These are phyloP conservation scores for Striga asiatica DNA, from an alignment of 257 asterid genomes.

Conservation along the genomic window DNA sequence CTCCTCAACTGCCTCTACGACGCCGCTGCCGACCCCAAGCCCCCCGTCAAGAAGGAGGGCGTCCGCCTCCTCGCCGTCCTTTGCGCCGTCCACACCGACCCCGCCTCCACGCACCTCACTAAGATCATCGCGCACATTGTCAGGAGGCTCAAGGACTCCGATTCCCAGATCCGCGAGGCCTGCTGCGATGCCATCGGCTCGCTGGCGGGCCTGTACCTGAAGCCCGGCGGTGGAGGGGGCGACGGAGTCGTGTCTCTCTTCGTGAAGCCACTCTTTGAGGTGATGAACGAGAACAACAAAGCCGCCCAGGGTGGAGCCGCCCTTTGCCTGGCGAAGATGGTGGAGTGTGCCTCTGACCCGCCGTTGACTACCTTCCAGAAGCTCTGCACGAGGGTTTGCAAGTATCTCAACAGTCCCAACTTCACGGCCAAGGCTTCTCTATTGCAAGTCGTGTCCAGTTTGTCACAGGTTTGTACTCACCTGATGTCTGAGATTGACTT, in stretches of 20 bases:
- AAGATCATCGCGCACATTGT: slow-evolving; percentile 79
- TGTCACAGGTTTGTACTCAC: background rate
- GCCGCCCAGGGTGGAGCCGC: slow-evolving; percentile 82
- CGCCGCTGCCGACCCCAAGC: slow-evolving; percentile 68
- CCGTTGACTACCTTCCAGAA: slow-evolving; percentile 73
- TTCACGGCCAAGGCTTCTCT: slow-evolving; percentile 92
- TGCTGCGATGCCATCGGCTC: slow-evolving; percentile 72
- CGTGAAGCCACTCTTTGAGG: slow-evolving; percentile 94
- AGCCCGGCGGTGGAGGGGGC: slow-evolving; percentile 39
- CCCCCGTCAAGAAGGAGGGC: slow-evolving; percentile 86
- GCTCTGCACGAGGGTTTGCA: slow-evolving; percentile 69
- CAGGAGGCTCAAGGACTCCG: slow-evolving; percentile 80
- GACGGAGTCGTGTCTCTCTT: slow-evolving; percentile 54
- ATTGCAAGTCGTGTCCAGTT: slow-evolving; percentile 34
- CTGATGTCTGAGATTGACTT: too few species aligned
- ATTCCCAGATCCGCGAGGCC: slow-evolving; percentile 77
- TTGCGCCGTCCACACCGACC: slow-evolving; percentile 48
- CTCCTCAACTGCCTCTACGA: slow-evolving; percentile 79
- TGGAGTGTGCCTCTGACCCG: slow-evolving; percentile 69
- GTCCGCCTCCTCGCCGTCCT: slow-evolving; percentile 68
- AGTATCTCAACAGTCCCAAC: slow-evolving; percentile 82
- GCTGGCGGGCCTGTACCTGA: slow-evolving; percentile 67
- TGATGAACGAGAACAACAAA: slow-evolving; percentile 85
- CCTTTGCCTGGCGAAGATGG: slow-evolving; percentile 70
- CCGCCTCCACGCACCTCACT: slow-evolving; percentile 58